These are phyloP conservation scores for Bipolaris oryzae DNA, from an alignment of 2,329 filamentous ascomycete genomes.

Conservation along the genomic window DNA sequence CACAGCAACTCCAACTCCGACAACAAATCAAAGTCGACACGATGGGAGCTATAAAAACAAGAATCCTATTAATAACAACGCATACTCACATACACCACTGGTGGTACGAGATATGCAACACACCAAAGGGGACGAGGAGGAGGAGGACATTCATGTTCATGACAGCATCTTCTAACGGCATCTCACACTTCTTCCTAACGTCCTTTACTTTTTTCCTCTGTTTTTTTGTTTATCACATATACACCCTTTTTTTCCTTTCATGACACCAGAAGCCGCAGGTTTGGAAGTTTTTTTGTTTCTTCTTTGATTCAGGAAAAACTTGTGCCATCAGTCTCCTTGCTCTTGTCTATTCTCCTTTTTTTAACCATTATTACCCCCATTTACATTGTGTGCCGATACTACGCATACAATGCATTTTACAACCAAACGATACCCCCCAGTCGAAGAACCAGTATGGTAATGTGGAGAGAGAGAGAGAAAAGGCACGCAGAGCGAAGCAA, in stretches of 20 bases:
- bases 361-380: not conserved
- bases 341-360: conserved; percentile 19
- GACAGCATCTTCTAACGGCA: conserved; percentile 35
- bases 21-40: conserved; percentile 16
- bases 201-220: conserved; percentile 28
- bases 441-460: conserved; percentile 19
- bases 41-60: conserved; percentile 23
- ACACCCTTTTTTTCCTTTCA: conserved; percentile 25
- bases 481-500: not conserved
- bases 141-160: conserved; percentile 23
- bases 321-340: conserved; percentile 28
- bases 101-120: not conserved
- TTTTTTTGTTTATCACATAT: conserved; percentile 22
- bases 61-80: not conserved
- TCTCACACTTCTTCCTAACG: not conserved
- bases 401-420: conserved; percentile 40
- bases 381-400: not conserved
- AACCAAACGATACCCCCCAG: conserved; percentile 44
- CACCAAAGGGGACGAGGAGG: not conserved
- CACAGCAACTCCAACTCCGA: not conserved
- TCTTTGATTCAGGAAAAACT: conserved; percentile 25
- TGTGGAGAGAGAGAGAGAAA: not conserved
- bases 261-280: conserved; percentile 20
- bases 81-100: not conserved
- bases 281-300: conserved; percentile 25